These are phyloP conservation scores for Solanum pimpinellifolium DNA, from an alignment of 257 asterid species.

Conservation along the genomic window DNA sequence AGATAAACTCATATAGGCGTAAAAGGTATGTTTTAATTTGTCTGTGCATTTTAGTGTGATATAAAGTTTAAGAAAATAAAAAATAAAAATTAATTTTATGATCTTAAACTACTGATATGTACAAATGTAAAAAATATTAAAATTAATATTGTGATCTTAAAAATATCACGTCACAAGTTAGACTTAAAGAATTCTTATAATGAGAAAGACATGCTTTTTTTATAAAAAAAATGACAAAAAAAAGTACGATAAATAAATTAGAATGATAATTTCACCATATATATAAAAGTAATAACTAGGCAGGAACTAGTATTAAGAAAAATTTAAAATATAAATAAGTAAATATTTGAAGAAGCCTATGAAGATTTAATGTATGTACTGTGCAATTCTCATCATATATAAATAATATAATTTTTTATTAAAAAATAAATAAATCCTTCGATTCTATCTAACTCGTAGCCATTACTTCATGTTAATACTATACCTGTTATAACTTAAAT, in stretches of 20 bases:
- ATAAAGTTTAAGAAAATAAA: not conserved
- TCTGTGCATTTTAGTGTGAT: not conserved
- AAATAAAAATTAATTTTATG: not conserved
- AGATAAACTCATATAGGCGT: not conserved
- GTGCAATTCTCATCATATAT: too few relatives aligned
- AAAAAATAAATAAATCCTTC: too few relatives aligned
- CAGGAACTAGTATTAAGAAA: fast-evolving
- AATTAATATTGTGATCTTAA: not conserved
- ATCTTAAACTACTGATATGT: not conserved
- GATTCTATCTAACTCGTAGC: not conserved
- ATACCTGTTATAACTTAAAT: not conserved
- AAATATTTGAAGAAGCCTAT: not conserved
- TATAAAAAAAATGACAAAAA: not conserved
- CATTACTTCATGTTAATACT: not conserved
- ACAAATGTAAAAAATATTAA: not conserved
- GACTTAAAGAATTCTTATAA: not conserved
- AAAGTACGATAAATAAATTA: too few relatives aligned
- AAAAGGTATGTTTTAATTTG: not conserved
- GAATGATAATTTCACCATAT: not conserved
- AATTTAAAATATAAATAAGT: too few relatives aligned
- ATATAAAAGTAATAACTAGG: not conserved
- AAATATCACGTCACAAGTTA: not conserved
- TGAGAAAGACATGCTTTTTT: not conserved
- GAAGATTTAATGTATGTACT: too few relatives aligned
- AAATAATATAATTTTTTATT: too few relatives aligned